Base-by-base conservation (phyloP, 768 basidiomycete genomes). In the Amanita jacksonii region DNA sequence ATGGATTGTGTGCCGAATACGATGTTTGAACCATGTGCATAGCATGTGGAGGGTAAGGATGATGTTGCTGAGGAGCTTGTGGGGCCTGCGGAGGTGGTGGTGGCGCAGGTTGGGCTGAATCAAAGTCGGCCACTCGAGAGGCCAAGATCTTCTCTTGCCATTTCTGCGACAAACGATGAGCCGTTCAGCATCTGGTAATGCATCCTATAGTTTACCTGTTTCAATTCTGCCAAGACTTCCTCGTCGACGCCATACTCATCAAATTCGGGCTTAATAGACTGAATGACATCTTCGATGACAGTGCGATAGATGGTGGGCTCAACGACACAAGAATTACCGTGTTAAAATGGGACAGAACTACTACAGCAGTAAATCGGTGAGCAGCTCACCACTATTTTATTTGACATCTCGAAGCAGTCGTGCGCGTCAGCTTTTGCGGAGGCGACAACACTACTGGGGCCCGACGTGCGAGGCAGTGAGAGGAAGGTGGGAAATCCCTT, bases 371-470 rank as follows among this genome's bases (percentile, higher is more conserved):
- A 65, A 66, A 65, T 72, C 65, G 69, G 75, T 74, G 79, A 77
- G 74, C 69, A 79, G 83, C 86, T 87, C 77, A 92, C 90, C 81
- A 94, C 91, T 73, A 91, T 89, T 74, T 93, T 93, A 83, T 94
- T 94, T 49, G 90, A 92, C 91, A 93, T 94, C 55, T 55, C 38
- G 25, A 36, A 58, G 54, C 57, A 45, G 57, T 59, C 57, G 62
- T 57, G 56, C 55, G 53, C 52, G 52, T 51, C 52, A 59, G 52
- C 54, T 59, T 58, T 53, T 55, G 52, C 58, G 61, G 57, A 43
- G 52, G 52, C 56, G 53, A 54, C 60, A 60, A 61, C 59, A 60
- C 63, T 60, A 55, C 62, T 57, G 56, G 51, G 56, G 60, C 57
- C 61, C 63, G 59, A 57, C 64, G 66, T 54, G 59, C 56, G 60